phyloP scores from a whole-genome alignment of 805 yeast species.

The Spathaspora hagerdaliae region DNA sequence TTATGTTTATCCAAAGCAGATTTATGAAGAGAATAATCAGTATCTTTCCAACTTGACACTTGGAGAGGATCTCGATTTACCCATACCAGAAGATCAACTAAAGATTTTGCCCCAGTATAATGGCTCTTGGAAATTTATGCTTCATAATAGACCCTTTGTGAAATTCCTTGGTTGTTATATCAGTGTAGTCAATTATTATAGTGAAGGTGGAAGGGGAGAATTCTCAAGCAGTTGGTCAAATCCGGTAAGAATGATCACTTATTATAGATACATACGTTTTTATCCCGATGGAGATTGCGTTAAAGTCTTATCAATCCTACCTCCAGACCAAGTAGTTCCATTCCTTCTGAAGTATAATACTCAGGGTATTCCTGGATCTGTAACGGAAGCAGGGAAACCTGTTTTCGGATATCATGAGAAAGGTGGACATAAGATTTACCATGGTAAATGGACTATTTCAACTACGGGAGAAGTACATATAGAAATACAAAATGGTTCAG shows the following conservation, averaged over 20 bases:
- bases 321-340: slow-evolving; percentile 67
- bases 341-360: slow-evolving; percentile 33
- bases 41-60: slow-evolving; percentile 24
- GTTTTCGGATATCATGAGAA: slow-evolving; percentile 3
- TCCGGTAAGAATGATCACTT: slow-evolving; percentile 82
- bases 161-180: slow-evolving; percentile 83
- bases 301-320: slow-evolving; percentile 64
- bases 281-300: slow-evolving; percentile 74
- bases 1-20: slow-evolving; percentile 51
- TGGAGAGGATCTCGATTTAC: slow-evolving; percentile 34
- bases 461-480: slow-evolving; percentile 50
- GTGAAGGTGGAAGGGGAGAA: slow-evolving; percentile 75
- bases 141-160: slow-evolving; percentile 64
- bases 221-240: slow-evolving; percentile 63
- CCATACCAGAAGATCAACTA: slow-evolving; percentile 31
- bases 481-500: slow-evolving; percentile 53
- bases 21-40: slow-evolving; percentile 43
- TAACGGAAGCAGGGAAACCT: slow-evolving; percentile 4
- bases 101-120: slow-evolving; percentile 26
- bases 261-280: slow-evolving; percentile 81
- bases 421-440: slow-evolving; percentile 32
- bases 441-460: slow-evolving; percentile 57
- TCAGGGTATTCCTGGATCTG: neutral
- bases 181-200: slow-evolving; percentile 75
- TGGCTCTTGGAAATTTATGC: slow-evolving; percentile 47